Evolutionary conservation across 2,329 filamentous ascomycete species (phyloP), one percentile per base, ranked within the genome.

Genomic region (Penicillium fuscoglaucum): DNA sequence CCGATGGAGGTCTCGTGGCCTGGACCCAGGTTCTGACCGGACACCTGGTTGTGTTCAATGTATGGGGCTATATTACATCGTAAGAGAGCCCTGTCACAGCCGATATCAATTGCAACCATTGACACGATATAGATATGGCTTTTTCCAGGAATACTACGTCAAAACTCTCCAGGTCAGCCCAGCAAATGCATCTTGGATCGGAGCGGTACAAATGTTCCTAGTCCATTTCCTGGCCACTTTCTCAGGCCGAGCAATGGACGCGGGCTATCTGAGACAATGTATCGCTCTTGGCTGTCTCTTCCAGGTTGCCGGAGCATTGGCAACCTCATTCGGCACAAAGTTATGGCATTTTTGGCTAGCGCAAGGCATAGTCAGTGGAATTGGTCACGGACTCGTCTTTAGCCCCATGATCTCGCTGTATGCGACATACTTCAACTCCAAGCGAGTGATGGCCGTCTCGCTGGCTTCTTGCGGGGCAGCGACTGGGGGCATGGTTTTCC

Each of bases 301-400:
- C 1, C 62, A 68, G 8, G 60, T 80, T 0, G 26, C 79, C 0
- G 80, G 80, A 17, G 74, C 79, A 28, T 78, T 83, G 64, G 73
- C 76, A 64, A 79, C 79, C 9, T 80, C 78, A 33, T 67, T 80
- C 1, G 68, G 74, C 7, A 77, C 66, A 0, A 60, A 67, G 24
- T 82, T 82, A 64, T 82, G 78, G 76, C 79, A 83, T 64, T 70
- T 83, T 0, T 74, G 83, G 31, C 74, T 84, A 5, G 67, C 78
- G 0, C 79, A 81, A 55, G 79, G 77, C 0, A 52, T 81, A 2
- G 73, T 68, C 35, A 68, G 71, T 26, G 79, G 79, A 4, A 49
- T 81, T 9, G 78, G 77, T 0, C 72, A 74, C 57, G 78, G 79
- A 0, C 69, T 72, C 10, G 49, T 79, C 12, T 79, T 79, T 51